Conservation (phyloP, 345 rosid species). For the Rubroshorea leprosula region DNA sequence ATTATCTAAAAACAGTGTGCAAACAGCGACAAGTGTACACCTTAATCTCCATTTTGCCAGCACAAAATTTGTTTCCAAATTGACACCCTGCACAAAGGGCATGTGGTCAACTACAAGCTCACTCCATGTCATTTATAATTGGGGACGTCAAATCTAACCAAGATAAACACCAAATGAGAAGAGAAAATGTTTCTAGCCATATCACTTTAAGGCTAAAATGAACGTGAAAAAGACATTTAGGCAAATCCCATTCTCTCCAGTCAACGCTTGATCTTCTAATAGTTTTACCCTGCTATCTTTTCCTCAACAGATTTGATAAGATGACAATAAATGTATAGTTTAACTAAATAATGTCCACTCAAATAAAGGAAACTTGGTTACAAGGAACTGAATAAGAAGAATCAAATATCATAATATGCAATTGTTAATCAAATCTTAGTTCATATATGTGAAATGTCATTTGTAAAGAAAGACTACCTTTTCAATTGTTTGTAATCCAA, state of each 20-base stretch:
- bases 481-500: conserved; percentile 52
- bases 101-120: neutral
- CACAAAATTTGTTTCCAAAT: conserved; percentile 28
- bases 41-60: conserved; percentile 74
- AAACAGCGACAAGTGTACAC: conserved; percentile 19
- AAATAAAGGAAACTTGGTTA: neutral
- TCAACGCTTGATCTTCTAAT: too few relatives aligned
- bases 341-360: too few relatives aligned
- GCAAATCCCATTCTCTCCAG: too few relatives aligned
- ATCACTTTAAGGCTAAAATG: too few relatives aligned
- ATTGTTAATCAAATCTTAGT: conserved; percentile 1
- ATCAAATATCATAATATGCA: too few relatives aligned
- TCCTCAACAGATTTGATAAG: too few relatives aligned
- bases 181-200: too few relatives aligned
- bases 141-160: too few relatives aligned
- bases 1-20: neutral
- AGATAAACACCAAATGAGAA: too few relatives aligned
- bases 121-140: too few relatives aligned
- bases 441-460: conserved; percentile 4
- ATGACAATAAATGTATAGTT: neutral
- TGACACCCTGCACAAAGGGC: conserved; percentile 24
- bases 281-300: too few relatives aligned
- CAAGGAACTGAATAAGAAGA: neutral
- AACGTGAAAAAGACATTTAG: too few relatives aligned
- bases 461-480: conserved; percentile 38